Evolutionary conservation across 2,329 filamentous ascomycete species (phyloP), one percentile per base, ranked within the genome.

Genomic region (Paraphoma sp.): DNA sequence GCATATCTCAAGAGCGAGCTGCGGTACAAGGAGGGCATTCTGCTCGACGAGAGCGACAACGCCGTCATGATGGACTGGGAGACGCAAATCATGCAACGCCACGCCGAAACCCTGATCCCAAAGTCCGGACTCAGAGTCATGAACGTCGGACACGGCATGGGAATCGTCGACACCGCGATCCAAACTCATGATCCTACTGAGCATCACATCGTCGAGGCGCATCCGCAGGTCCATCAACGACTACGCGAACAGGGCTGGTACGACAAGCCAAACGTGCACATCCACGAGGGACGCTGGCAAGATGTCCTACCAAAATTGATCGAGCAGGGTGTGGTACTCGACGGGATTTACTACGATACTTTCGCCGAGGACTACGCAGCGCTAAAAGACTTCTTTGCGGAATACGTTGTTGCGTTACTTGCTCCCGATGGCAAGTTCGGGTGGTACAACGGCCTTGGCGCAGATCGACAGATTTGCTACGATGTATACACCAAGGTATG

Each of bases 1-100:
- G 76, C 77, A 23, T 76, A 76, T 44, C 63, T 76, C 16, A 71
- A 68, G 48, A 68, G 63, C 9, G 65, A 75, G 46, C 55, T 76
- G 16, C 57, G 72, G 29, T 75, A 75, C 65, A 70, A 70, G 52
- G 65, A 67, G 3, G 70, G 68, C 0, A 76, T 75, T 23, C 84
- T 95, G 2, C 83, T 95, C 6, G 91, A 95, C 71, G 83, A 86
- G 3, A 86, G 87, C 62, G 84, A 87, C 59, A 96, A 96, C 73
- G 92, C 91, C 50, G 91, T 96, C 45, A 96, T 96, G 92, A 96
- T 96, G 92, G 85, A 88, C 40, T 96, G 92, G 92, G 92, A 96
- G 77, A 90, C 88, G 1, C 86, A 88, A 62, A 95, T 96, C 67
- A 96, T 96, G 92, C 85, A 85, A 57, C 84, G 86, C 48, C 92